Percentiles rank a stretch among this genome's conserved stretches.
These are phyloP conservation scores for Fusarium sp. DNA, from an alignment of 2,329 filamentous ascomycete species.

Conservation along the genomic window DNA sequence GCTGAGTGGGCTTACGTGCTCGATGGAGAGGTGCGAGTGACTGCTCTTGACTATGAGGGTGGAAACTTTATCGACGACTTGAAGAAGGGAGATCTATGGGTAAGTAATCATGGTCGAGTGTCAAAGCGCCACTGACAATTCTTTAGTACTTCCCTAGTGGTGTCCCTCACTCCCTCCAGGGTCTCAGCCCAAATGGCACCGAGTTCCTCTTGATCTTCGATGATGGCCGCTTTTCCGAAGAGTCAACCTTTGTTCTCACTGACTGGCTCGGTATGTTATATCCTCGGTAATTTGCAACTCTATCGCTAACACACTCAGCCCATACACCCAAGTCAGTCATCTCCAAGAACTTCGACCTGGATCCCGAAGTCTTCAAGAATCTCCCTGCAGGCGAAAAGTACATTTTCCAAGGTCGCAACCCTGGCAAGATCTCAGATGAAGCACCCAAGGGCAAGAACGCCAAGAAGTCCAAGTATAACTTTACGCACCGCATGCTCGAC, in stretches of 20 bases:
- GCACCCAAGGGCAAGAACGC: conserved; percentile 70
- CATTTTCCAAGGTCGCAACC: conserved; percentile 78
- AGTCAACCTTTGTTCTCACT: conserved; percentile 78
- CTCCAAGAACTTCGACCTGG: conserved; percentile 80
- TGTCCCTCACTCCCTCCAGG: conserved; percentile 82
- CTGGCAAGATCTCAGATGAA: conserved; percentile 74
- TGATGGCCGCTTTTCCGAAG: conserved; percentile 65
- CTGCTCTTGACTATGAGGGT: conserved; percentile 79
- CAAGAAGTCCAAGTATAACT: conserved; percentile 75
- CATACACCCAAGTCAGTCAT: conserved; percentile 79
- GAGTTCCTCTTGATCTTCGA: conserved; percentile 64
- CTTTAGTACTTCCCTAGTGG: conserved; percentile 77
- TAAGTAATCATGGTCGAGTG: not conserved
- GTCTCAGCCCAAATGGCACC: conserved; percentile 71
- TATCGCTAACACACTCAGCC: conserved; percentile 54
- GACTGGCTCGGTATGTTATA: conserved; percentile 73
- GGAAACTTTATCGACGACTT: conserved; percentile 83
- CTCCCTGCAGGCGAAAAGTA: conserved; percentile 77
- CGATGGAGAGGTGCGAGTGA: conserved; percentile 76
- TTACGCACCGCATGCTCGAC: conserved; percentile 78
- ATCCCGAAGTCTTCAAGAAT: conserved; percentile 76
- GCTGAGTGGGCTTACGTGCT: conserved; percentile 84
- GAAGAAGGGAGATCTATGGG: conserved; percentile 76
- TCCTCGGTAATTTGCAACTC: fast-evolving
- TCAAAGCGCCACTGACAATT: fast-evolving